A percentile compares a stretch with the other conserved stretches of the same genome.
These are phyloP conservation scores for Ceratobasidium sp. DNA, from an alignment of 1,284 basidiomycete species.

Conservation along the genomic window DNA sequence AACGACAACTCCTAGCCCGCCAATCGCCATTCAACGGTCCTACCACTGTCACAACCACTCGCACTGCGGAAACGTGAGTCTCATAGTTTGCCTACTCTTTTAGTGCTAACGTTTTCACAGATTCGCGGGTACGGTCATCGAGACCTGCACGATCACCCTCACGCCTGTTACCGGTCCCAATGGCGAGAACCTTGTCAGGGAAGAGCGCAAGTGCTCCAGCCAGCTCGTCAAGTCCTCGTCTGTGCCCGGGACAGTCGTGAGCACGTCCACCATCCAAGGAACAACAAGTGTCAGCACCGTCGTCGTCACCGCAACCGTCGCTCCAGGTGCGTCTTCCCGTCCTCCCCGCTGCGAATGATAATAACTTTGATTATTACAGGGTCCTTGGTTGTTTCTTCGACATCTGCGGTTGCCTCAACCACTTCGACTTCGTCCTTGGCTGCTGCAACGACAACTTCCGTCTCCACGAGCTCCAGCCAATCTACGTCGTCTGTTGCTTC, in stretches of 20 bases:
- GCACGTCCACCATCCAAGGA: slow-evolving; percentile 19
- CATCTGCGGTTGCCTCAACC: too few relatives aligned
- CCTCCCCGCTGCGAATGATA: background rate
- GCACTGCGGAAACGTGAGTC: slow-evolving; percentile 31
- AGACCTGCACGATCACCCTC: slow-evolving; percentile 72
- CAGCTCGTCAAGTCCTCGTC: slow-evolving; percentile 45
- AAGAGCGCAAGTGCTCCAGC: slow-evolving; percentile 68
- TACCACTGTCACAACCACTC: slow-evolving; percentile 34
- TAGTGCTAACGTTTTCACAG: slow-evolving; percentile 54
- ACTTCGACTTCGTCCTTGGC: too few relatives aligned
- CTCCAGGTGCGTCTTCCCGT: slow-evolving; percentile 23
- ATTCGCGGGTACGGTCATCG: slow-evolving; percentile 59
- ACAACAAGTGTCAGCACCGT: slow-evolving; percentile 31
- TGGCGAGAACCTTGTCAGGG: slow-evolving; percentile 64
- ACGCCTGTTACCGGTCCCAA: slow-evolving; percentile 61
- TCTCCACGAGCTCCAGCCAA: slow-evolving; percentile 28
- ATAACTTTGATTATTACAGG: slow-evolving; percentile 9
- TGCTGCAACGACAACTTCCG: slow-evolving; percentile 25
- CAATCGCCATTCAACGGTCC: slow-evolving; percentile 21
- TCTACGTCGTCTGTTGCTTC: background rate
- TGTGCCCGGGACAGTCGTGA: slow-evolving; percentile 30
- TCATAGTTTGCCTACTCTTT: background rate
- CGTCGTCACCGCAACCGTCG: slow-evolving; percentile 33
- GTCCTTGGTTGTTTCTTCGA: too few relatives aligned
- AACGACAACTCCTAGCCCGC: slow-evolving; percentile 24